These are phyloP conservation scores for Talaromyces rugulosus DNA, from an alignment of 2,329 filamentous ascomycete genomes.

Conservation along the genomic window DNA sequence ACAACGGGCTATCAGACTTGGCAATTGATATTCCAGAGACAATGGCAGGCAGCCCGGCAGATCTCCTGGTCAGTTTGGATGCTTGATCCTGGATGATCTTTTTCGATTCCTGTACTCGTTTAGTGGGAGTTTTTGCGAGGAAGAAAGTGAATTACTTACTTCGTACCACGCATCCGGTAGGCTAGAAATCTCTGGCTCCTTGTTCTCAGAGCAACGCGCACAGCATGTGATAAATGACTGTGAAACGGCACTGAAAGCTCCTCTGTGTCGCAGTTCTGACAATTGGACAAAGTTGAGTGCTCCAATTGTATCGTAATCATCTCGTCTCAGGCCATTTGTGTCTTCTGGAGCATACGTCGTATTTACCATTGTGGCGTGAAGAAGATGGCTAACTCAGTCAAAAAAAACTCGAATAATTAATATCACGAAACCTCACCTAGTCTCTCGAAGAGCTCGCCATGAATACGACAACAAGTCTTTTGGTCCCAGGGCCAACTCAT, in stretches of 20 bases:
- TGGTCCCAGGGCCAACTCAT: conserved; percentile 69
- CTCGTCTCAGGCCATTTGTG: conserved; percentile 44
- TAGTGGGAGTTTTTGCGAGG: conserved; percentile 14
- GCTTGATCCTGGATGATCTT: conserved; percentile 68
- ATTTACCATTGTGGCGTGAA: conserved; percentile 59
- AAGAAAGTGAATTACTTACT: conserved; percentile 36
- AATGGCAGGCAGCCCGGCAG: conserved; percentile 84
- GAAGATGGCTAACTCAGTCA: conserved; percentile 56
- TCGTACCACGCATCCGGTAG: conserved; percentile 68
- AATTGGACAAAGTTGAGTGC: conserved; percentile 76
- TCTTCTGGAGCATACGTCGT: conserved; percentile 45
- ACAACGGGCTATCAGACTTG: conserved; percentile 51
- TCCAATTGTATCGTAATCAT: conserved; percentile 64
- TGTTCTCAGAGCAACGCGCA: conserved; percentile 56
- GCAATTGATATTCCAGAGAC: conserved; percentile 71
- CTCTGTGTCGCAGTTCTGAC: conserved; percentile 77
- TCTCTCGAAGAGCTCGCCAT: conserved; percentile 91
- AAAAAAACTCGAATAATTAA: neutral
- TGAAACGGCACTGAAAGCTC: conserved; percentile 89
- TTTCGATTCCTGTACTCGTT: conserved; percentile 45
- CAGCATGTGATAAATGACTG: conserved; percentile 83
- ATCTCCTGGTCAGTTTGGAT: conserved; percentile 78
- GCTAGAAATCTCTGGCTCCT: conserved; percentile 36
- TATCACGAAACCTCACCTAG: conserved; percentile 59
- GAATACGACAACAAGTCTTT: conserved; percentile 93